These are phyloP conservation scores for Parsonsia alboflavescens DNA, from an alignment of 257 asterid species.

Conservation along the genomic window DNA sequence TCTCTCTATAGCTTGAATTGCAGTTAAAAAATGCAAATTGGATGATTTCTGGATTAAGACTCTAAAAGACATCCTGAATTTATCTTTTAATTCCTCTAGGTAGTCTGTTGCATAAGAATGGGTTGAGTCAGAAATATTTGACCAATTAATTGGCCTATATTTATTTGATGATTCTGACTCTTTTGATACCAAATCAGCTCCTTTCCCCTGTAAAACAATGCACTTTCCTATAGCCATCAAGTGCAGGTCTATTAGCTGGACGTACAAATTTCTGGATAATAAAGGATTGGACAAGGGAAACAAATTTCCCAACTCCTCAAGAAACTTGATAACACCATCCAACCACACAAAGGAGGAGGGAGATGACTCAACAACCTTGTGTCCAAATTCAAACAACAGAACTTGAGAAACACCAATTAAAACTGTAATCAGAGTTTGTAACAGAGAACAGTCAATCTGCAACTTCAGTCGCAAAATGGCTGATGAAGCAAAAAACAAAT, in stretches of 20 bases:
- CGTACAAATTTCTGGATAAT: slow-evolving; percentile 50
- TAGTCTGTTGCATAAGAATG: slow-evolving; percentile 31
- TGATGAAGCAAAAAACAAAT: slow-evolving; percentile 69
- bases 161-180: slow-evolving; percentile 45
- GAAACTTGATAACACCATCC: slow-evolving; percentile 67
- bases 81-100: slow-evolving; percentile 50
- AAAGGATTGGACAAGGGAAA: slow-evolving; percentile 53
- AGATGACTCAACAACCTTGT: slow-evolving; percentile 32
- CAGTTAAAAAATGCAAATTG: slow-evolving; percentile 56
- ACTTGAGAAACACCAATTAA: slow-evolving; percentile 46
- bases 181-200: slow-evolving; percentile 58
- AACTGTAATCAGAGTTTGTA: slow-evolving; percentile 43
- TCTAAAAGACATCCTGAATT: slow-evolving; percentile 59
- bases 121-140: slow-evolving; percentile 21
- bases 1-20: slow-evolving; percentile 77
- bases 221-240: slow-evolving; percentile 78
- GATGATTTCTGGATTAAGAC: slow-evolving; percentile 57
- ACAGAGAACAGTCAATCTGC: slow-evolving; percentile 36
- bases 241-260: slow-evolving; percentile 60
- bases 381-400: slow-evolving; percentile 58
- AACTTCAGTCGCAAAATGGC: slow-evolving; percentile 59
- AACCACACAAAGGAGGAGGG: slow-evolving; percentile 47
- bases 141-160: slow-evolving; percentile 31
- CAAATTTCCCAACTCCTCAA: slow-evolving; percentile 67
- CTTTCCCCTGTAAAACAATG: slow-evolving; percentile 71